phyloP scores from a whole-genome alignment of 2,329 filamentous ascomycete genomes.

The Aspergillus sp. region DNA sequence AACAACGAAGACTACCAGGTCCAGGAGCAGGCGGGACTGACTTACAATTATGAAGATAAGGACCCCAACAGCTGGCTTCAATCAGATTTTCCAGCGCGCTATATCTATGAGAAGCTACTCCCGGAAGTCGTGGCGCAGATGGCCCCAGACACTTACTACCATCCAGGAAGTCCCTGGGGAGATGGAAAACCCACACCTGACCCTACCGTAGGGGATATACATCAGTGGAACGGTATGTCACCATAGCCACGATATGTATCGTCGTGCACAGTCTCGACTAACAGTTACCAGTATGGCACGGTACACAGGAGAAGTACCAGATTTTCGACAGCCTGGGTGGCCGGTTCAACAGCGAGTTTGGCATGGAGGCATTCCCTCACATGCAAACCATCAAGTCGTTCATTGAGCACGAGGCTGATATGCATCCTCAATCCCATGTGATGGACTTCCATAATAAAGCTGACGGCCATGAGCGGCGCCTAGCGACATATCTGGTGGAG shows the following conservation, averaged over 20 bases:
- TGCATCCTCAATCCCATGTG: slow-evolving; percentile 65
- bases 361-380: not conserved
- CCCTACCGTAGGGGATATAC: slow-evolving; percentile 81
- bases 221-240: slow-evolving; percentile 77
- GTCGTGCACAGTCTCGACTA: not conserved
- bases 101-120: slow-evolving; percentile 90
- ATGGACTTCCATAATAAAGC: slow-evolving; percentile 56
- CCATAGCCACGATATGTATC: slow-evolving; percentile 8
- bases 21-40: slow-evolving; percentile 69
- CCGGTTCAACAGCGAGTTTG: not conserved
- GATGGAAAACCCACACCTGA: slow-evolving; percentile 74
- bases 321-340: not conserved
- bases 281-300: slow-evolving; percentile 29
- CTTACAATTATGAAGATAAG: slow-evolving; percentile 76
- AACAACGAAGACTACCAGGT: slow-evolving; percentile 97
- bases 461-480: slow-evolving; percentile 27
- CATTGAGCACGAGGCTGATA: slow-evolving; percentile 2
- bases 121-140: slow-evolving; percentile 69
- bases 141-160: slow-evolving; percentile 67
- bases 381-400: slow-evolving; percentile 24
- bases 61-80: slow-evolving; percentile 79
- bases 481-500: not conserved
- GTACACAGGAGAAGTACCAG: not conserved
- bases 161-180: slow-evolving; percentile 84
- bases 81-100: slow-evolving; percentile 81